Conservation (phyloP, 2,329 filamentous ascomycete species). For the Pseudocercospora macadamiae region DNA sequence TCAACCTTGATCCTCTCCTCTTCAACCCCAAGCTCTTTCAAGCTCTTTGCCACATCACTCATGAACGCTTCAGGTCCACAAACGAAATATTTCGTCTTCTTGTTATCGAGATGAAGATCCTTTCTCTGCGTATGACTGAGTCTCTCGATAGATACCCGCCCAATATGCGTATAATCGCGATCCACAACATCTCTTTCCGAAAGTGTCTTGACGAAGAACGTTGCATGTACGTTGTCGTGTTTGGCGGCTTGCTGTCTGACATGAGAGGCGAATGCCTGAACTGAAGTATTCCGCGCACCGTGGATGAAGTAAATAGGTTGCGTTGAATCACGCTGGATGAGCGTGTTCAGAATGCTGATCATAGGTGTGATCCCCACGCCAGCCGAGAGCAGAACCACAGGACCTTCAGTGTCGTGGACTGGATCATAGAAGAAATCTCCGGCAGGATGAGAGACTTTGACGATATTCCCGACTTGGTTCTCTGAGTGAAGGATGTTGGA, state of each 20-base stretch:
- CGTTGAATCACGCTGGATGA: slow-evolving; percentile 41
- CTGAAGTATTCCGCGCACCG: slow-evolving; percentile 55
- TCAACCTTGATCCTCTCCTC: slow-evolving; percentile 28
- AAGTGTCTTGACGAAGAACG: slow-evolving; percentile 62
- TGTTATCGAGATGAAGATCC: slow-evolving; percentile 60
- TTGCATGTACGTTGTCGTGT: slow-evolving; percentile 54
- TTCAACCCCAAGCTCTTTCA: slow-evolving; percentile 61
- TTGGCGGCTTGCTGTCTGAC: slow-evolving; percentile 49
- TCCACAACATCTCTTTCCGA: slow-evolving; percentile 52
- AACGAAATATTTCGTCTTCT: slow-evolving; percentile 66
- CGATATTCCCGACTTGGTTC: slow-evolving; percentile 62
- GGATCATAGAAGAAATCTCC: slow-evolving; percentile 64
- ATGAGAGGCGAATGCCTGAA: slow-evolving; percentile 60
- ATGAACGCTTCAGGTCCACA: slow-evolving; percentile 75
- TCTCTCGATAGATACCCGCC: slow-evolving; percentile 54
- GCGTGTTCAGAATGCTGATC: slow-evolving; percentile 65
- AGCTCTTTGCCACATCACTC: slow-evolving; percentile 58
- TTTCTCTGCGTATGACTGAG: slow-evolving; percentile 53
- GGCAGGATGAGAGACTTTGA: slow-evolving; percentile 68
- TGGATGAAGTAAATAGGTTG: slow-evolving; percentile 67
- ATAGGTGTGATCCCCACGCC: slow-evolving; percentile 71
- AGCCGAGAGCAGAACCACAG: slow-evolving; percentile 67
- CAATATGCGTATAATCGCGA: slow-evolving; percentile 61
- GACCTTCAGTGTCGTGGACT: slow-evolving; percentile 48
- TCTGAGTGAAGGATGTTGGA: slow-evolving; percentile 70